Conservation (phyloP, 208 protist species). For the Sergeia podlipaevii region DNA sequence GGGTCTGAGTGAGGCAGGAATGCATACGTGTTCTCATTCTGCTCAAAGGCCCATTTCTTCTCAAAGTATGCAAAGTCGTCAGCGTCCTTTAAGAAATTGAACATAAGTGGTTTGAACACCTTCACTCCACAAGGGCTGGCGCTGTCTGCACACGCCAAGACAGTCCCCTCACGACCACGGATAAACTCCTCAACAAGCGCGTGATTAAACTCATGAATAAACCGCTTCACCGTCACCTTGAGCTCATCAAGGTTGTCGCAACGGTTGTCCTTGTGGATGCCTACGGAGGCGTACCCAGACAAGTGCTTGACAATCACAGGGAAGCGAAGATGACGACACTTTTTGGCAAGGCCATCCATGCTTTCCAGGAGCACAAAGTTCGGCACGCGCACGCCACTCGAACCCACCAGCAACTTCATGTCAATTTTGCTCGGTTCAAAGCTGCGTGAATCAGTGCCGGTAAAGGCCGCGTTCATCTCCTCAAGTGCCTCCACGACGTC, state of each 20-base stretch:
- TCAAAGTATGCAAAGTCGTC: conserved; percentile 90
- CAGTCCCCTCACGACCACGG: conserved; percentile 78
- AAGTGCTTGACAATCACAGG: conserved; percentile 91
- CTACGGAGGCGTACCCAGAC: conserved; percentile 83
- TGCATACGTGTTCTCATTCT: conserved; percentile 51
- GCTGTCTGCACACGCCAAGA: conserved; percentile 69
- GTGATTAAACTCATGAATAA: conserved; percentile 79
- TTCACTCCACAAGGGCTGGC: conserved; percentile 68
- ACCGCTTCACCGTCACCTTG: conserved; percentile 46
- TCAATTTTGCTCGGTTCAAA: conserved; percentile 89
- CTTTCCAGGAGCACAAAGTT: conserved; percentile 81
- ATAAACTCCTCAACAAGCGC: conserved; percentile 90
- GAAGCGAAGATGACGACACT: conserved; percentile 80
- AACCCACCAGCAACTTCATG: conserved; percentile 86
- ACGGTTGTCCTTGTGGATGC: conserved; percentile 81
- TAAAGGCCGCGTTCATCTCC: conserved; percentile 87
- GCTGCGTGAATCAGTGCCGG: conserved; percentile 75
- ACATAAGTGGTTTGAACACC: conserved; percentile 86
- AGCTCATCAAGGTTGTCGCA: conserved; percentile 81
- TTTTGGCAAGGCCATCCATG: conserved; percentile 64
- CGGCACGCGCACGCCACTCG: conserved; percentile 68
- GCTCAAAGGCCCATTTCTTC: conserved; percentile 84
- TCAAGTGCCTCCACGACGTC: conserved; percentile 84
- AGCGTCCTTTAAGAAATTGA: conserved; percentile 63
- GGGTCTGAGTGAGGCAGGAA: conserved; percentile 68